phyloP scores from a whole-genome alignment of 2,329 filamentous ascomycete species.

The Penicillium palitans region DNA sequence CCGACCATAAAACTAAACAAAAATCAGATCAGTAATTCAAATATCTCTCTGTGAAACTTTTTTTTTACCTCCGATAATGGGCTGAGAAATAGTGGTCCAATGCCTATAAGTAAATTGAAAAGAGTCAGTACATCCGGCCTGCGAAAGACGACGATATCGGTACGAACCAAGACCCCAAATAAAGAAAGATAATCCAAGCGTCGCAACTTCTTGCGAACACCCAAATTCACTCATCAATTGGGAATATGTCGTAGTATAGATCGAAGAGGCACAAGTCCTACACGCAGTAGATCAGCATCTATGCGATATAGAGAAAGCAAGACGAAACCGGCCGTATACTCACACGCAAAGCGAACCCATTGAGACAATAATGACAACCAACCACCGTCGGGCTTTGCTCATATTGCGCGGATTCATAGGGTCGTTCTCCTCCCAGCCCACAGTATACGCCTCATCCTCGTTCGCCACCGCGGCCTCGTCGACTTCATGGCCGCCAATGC shows the following conservation, averaged over 20 bases:
- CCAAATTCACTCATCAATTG: slow-evolving; percentile 76
- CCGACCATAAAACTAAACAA: slow-evolving; percentile 68
- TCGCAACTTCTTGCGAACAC: slow-evolving; percentile 69
- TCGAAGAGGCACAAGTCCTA: slow-evolving; percentile 81
- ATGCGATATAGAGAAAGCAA: not conserved
- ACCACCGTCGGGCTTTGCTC: slow-evolving; percentile 68
- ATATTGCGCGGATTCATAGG: slow-evolving; percentile 73
- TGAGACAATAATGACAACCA: slow-evolving; percentile 73
- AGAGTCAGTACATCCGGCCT: not conserved
- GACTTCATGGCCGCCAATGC: slow-evolving; percentile 26
- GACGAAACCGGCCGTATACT: slow-evolving; percentile 42
- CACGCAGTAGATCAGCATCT: not conserved
- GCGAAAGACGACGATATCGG: not conserved
- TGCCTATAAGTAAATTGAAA: slow-evolving; percentile 26
- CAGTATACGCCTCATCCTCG: slow-evolving; percentile 57
- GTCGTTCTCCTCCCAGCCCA: slow-evolving; percentile 75
- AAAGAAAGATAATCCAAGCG: slow-evolving; percentile 78
- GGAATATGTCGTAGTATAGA: slow-evolving; percentile 80
- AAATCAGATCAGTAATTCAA: no score
- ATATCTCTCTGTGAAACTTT: no score
- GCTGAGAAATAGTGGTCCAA: slow-evolving; percentile 64
- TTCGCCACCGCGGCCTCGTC: slow-evolving; percentile 26
- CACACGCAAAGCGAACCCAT: slow-evolving; percentile 78
- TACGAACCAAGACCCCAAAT: slow-evolving; percentile 70
- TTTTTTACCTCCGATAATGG: slow-evolving; percentile 57